phyloP scores from a whole-genome alignment of 2,329 filamentous ascomycete genomes.

The Fusarium abutilonis region DNA sequence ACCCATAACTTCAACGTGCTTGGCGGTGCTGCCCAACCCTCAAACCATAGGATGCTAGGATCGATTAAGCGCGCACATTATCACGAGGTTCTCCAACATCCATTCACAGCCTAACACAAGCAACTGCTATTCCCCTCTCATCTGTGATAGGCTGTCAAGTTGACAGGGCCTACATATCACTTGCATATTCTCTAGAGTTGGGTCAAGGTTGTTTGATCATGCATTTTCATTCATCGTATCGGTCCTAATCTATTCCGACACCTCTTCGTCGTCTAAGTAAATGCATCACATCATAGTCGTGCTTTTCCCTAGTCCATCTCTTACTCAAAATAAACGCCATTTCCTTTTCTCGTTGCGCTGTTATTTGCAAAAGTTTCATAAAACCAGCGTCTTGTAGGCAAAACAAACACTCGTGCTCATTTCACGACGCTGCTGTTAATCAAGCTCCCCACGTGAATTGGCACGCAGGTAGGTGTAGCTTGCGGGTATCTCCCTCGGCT shows the following conservation, averaged over 20 bases:
- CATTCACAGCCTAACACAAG: conserved; percentile 34
- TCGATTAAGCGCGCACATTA: conserved; percentile 32
- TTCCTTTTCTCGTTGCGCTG: conserved; percentile 32
- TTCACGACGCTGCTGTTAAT: conserved; percentile 15
- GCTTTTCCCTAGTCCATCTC: conserved; percentile 20
- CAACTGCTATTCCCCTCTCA: conserved; percentile 11
- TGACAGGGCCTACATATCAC: conserved; percentile 24
- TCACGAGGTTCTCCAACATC: conserved; percentile 26
- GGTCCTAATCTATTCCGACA: conserved; percentile 35
- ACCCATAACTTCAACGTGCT: conserved; percentile 16
- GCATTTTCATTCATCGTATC: conserved; percentile 30
- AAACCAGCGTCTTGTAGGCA: conserved; percentile 11
- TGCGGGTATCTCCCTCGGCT: conserved; percentile 37
- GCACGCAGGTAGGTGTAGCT: conserved; percentile 16
- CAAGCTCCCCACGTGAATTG: conserved; percentile 10
- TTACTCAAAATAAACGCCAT: conserved; percentile 37
- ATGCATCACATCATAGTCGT: conserved; percentile 19
- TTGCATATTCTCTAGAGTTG: conserved; percentile 30
- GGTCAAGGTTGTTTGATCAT: conserved; percentile 21
- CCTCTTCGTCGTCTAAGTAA: conserved; percentile 32
- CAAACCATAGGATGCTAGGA: conserved; percentile 8
- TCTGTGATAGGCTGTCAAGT: conserved; percentile 24
- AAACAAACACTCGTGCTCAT: conserved; percentile 1
- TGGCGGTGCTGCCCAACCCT: conserved; percentile 39
- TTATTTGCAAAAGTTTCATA: conserved; percentile 34